Percentiles rank a stretch among this genome's conserved stretches.
These are phyloP conservation scores for Colletotrichum tropicale DNA, from an alignment of 2,329 filamentous ascomycete genomes.

Conservation along the genomic window DNA sequence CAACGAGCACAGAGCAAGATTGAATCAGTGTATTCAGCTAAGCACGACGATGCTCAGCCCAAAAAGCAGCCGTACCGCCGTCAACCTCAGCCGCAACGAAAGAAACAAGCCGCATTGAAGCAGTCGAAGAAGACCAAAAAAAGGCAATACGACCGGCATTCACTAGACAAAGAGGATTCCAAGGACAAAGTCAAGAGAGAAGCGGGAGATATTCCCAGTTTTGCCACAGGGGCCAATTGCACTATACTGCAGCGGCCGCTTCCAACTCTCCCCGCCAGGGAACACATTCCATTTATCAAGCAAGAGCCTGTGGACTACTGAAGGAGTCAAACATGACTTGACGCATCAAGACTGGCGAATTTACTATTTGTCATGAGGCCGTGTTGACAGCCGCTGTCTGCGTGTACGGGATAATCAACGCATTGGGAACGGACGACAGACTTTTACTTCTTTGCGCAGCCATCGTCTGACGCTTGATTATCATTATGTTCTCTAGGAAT, in stretches of 20 bases:
- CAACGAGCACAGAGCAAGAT: background rate
- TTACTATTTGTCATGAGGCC: background rate
- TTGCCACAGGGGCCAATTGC: background rate
- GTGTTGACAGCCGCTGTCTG: background rate
- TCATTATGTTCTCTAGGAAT: background rate
- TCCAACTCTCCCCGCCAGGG: background rate
- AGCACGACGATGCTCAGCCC: background rate
- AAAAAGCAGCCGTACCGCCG: background rate
- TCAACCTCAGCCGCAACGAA: background rate
- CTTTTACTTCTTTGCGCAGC: background rate
- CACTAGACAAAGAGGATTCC: background rate
- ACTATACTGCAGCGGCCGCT: background rate
- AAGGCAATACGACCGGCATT: background rate
- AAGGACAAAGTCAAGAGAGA: background rate
- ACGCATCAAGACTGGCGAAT: background rate
- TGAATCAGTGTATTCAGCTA: background rate
- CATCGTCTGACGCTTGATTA: background rate
- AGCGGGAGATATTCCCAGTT: background rate
- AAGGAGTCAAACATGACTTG: background rate
- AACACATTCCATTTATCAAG: background rate
- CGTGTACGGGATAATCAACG: background rate
- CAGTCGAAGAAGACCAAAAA: background rate
- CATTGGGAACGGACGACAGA: background rate
- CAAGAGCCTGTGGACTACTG: background rate
- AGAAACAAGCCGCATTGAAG: background rate